A percentile compares a stretch with the other conserved stretches of the same genome.
phyloP scores from a whole-genome alignment of 768 basidiomycete species.

The Rhodotorula sphaerocarpa region DNA sequence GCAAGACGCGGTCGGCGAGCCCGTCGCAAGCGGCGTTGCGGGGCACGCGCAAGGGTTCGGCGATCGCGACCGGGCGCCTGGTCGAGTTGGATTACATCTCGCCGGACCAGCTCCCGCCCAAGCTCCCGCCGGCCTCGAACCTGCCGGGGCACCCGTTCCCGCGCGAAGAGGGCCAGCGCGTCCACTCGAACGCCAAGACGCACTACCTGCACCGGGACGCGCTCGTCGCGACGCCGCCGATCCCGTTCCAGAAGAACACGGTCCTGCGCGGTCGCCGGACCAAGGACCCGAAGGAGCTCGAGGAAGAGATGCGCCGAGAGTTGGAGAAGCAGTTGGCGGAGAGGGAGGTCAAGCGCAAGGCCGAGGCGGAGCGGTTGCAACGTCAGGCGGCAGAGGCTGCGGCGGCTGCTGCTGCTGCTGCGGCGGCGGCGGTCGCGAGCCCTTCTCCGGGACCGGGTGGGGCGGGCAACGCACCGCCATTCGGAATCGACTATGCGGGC shows the following conservation, averaged over 20 bases:
- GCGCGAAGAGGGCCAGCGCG: neutral
- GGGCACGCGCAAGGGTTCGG: neutral
- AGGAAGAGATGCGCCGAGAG: neutral
- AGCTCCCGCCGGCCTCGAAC: neutral
- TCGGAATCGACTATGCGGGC: too few species aligned
- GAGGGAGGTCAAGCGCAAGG: neutral
- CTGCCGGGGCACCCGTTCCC: neutral
- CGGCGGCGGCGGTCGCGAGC: neutral
- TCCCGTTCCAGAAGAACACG: slow-evolving; percentile 19
- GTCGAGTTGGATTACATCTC: neutral
- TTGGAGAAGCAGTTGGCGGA: neutral
- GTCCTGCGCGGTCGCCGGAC: slow-evolving; percentile 23
- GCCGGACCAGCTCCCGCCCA: neutral
- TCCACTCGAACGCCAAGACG: slow-evolving; percentile 7
- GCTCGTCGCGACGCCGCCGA: slow-evolving; percentile 18
- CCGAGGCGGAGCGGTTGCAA: neutral
- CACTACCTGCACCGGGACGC: slow-evolving; percentile 15
- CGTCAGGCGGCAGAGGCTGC: neutral
- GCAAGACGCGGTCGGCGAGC: too few species aligned
- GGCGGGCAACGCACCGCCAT: too few species aligned
- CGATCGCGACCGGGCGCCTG: neutral
- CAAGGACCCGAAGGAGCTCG: neutral
- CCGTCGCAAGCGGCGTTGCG: neutral
- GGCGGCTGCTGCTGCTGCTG: neutral
- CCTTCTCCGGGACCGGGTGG: too few species aligned